Evolutionary conservation across 2,329 filamentous ascomycete species (phyloP), one percentile per base, ranked within the genome.

Genomic region (Paecilomyces dactylethromorphus): DNA sequence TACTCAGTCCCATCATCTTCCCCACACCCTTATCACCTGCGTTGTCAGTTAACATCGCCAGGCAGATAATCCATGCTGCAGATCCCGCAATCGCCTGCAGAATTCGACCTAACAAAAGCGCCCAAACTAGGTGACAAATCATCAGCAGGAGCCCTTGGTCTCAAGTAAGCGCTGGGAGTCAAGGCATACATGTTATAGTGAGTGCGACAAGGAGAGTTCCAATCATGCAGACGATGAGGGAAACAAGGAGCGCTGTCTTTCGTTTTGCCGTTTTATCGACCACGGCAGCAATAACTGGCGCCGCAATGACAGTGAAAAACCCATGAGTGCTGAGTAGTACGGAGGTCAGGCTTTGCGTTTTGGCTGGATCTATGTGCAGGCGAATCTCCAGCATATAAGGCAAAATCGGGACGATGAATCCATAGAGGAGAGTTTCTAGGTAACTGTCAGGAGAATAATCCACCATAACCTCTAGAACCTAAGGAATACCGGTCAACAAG

Each of bases 21-120:
- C 66, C 68, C 32, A 69, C 59, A 21, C 69, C 39, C 8, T 61
- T 53, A 3, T 53, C 33, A 3, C 56, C 31, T 3, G 67, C 61
- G 3, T 49, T 62, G 8, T 67, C 67, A 3, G 60, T 39, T 0
- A 69, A 29, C 1, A 64, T 65, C 1, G 68, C 64, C 1, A 66
- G 51, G 7, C 67, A 64, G 13, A 71, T 58, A 39, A 69, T 66
- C 69, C 69, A 71, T 4, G 62, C 58, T 1, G 62, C 56, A 11
- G 60, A 61, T 4, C 62, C 63, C 4, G 59, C 63, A n/a, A 68
- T 51, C 0, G 57, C 64, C 54, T 71, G 69, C 4, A 71, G n/a
- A n/a, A n/a, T n/a, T n/a, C n/a, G n/a, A n/a, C n/a, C n/a, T n/a
- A n/a, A n/a, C n/a, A n/a, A n/a, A n/a, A n/a, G n/a, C n/a, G n/a